phyloP scores from a whole-genome alignment of 352 stramenopile species.

The Phytophthora litchii region DNA sequence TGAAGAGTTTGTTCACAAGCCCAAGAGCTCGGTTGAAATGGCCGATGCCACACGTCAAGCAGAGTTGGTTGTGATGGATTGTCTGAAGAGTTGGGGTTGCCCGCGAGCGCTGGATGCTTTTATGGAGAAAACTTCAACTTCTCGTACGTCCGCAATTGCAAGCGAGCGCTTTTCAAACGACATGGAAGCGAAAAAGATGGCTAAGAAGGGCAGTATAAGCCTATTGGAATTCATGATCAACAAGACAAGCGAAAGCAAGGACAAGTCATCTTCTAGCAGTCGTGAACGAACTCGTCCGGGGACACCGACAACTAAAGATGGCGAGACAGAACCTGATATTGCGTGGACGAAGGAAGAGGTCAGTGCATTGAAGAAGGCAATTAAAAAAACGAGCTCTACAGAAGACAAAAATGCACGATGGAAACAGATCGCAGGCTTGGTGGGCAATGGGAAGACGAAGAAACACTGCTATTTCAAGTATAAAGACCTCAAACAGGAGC shows the following conservation, averaged over 20 bases:
- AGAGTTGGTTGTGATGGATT: conserved; percentile 77
- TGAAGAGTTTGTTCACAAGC: neutral
- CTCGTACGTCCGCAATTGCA: conserved; percentile 28
- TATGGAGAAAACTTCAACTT: conserved; percentile 38
- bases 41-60: conserved; percentile 61
- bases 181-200: conserved; percentile 55
- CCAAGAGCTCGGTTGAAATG: conserved; percentile 28
- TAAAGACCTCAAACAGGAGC: conserved; percentile 80
- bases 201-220: conserved; percentile 6
- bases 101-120: conserved; percentile 60
- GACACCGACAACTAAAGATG: conserved; percentile 15
- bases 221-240: conserved; percentile 64
- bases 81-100: conserved; percentile 63
- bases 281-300: conserved; percentile 5
- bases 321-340: conserved; percentile 25
- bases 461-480: conserved; percentile 89
- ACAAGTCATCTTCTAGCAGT: conserved; percentile 8
- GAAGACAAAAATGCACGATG: conserved; percentile 79
- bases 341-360: conserved; percentile 70
- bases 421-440: conserved; percentile 64
- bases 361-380: conserved; percentile 64
- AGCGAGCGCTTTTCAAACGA: conserved; percentile 65
- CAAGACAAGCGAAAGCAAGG: conserved; percentile 19
- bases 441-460: conserved; percentile 71
- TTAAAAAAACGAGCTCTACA: conserved; percentile 65